A percentile compares a stretch with the other conserved stretches of the same genome.
These are phyloP conservation scores for Knufia fluminis DNA, from an alignment of 2,329 filamentous ascomycete genomes.

Conservation along the genomic window DNA sequence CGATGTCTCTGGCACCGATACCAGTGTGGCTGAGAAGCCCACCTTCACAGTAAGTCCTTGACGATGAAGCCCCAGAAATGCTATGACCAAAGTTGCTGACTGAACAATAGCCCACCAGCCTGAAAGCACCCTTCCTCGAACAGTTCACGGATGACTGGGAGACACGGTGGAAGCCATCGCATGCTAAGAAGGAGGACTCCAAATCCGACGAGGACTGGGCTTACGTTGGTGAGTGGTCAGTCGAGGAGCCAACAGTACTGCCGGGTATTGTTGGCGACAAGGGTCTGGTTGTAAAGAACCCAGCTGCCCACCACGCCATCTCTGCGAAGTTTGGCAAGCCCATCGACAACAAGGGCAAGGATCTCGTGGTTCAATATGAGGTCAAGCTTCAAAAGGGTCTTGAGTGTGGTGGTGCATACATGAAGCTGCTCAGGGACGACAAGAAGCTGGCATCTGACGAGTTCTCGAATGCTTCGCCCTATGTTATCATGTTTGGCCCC, in stretches of 20 bases:
- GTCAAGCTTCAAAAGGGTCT: slow-evolving; percentile 97
- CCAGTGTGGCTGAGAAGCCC: slow-evolving; percentile 57
- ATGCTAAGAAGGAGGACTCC: slow-evolving; percentile 91
- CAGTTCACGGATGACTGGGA: slow-evolving; percentile 98
- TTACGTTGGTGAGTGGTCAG: slow-evolving; percentile 91
- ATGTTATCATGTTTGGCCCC: slow-evolving; percentile 99
- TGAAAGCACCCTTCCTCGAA: slow-evolving; percentile 94
- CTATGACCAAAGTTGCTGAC: no score
- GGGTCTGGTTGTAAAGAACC: slow-evolving; percentile 95
- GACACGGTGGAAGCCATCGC: slow-evolving; percentile 81
- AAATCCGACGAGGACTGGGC: slow-evolving; percentile 84
- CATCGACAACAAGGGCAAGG: slow-evolving; percentile 94
- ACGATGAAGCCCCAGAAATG: no score
- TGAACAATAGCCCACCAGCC: slow-evolving; percentile 60
- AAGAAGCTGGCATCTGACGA: slow-evolving; percentile 93
- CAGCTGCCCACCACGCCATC: slow-evolving; percentile 96
- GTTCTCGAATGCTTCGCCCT: slow-evolving; percentile 94
- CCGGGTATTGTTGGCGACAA: slow-evolving; percentile 93
- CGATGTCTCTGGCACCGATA: slow-evolving; percentile 54
- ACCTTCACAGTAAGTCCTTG: slow-evolving; percentile 68
- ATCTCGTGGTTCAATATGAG: slow-evolving; percentile 95
- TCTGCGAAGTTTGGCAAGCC: slow-evolving; percentile 96
- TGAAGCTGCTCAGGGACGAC: slow-evolving; percentile 98
- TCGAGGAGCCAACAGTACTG: slow-evolving; percentile 83
- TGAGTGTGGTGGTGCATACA: slow-evolving; percentile 95